phyloP scores from a whole-genome alignment of 371 early-diverging fungal species.

The Zychaea mexicana region DNA sequence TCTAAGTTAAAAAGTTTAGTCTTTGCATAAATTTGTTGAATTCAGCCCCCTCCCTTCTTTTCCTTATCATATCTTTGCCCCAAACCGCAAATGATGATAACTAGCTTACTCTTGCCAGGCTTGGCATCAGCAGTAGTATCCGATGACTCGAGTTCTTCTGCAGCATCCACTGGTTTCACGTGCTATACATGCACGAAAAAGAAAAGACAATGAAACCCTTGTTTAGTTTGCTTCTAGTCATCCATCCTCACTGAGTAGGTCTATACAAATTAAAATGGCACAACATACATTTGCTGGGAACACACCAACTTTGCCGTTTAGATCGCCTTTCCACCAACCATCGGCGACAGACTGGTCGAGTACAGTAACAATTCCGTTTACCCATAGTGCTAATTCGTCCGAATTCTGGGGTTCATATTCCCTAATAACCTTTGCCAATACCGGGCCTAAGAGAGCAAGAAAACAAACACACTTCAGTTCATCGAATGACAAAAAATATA shows the following conservation, averaged over 20 bases:
- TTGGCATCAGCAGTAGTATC: neutral
- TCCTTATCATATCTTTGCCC: neutral
- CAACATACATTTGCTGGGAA: slow-evolving; percentile 63
- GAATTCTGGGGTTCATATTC: slow-evolving; percentile 65
- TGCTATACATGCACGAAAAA: slow-evolving; percentile 29
- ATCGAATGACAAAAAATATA: neutral
- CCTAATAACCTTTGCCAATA: slow-evolving; percentile 54
- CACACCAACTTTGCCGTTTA: slow-evolving; percentile 61
- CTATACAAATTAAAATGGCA: neutral
- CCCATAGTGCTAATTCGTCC: slow-evolving; percentile 64
- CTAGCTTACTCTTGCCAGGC: neutral
- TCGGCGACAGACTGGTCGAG: slow-evolving; percentile 49
- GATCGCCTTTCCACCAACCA: slow-evolving; percentile 70
- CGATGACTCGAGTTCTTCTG: slow-evolving; percentile 8
- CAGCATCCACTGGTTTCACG: slow-evolving; percentile 43
- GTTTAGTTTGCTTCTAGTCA: neutral
- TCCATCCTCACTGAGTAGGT: neutral
- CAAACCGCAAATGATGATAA: too few relatives aligned
- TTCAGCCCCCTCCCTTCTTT: neutral
- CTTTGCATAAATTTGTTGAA: neutral
- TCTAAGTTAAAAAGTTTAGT: neutral
- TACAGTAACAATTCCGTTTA: slow-evolving; percentile 67
- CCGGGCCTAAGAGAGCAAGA: neutral
- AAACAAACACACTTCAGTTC: neutral
- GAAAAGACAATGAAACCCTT: neutral